Base-by-base conservation (phyloP, 306 rosid species). In the Quercus suber region DNA sequence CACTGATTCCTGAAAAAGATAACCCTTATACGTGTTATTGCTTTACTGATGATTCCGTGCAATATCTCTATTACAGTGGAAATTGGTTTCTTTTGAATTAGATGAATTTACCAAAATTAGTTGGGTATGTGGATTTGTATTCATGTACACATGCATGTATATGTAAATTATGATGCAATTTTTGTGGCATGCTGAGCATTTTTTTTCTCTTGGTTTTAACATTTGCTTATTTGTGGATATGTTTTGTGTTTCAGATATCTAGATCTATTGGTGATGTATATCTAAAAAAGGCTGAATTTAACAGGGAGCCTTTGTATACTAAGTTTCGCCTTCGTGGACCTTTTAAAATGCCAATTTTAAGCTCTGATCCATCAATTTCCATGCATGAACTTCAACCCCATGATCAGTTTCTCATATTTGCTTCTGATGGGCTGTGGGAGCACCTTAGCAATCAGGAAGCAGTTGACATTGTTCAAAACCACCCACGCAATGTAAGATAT, bases 341-440 rank as follows among this genome's bases (percentile, higher is more conserved):
- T 57, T 93, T 91, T 79, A 89, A 71, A 72, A 86, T 81, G 77
- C 98, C 94, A 61, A 91, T 93, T 80, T 86, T 93, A 90, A 93
- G 98, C 80, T 83, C 94, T 11, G 98, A 93, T 43, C 98, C 98
- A 25, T 82, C 97, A 15, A 87, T 93, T 73, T 86, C 98, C 57
- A 84, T 75, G 61, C 90, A 86, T 80, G 96, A 88, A 64, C 89
- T 93, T 73, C 93, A 93, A 84, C 71, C 87, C 19, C 90, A 86
- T 18, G 97, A 93, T 79, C 94, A 86, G 45, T 91, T 93, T 82
- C 81, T 93, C 75, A 91, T 93, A 87, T 91, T 90, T 82, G 97
- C 97, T n/a, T 93, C 98, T 45, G 98, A 93, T 82, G 97, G 98
- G 75, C 86, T 93, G 53, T 93, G 98, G 98, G 98, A 93, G 86